Percentiles rank a stretch among this genome's conserved stretches.
Conservation (phyloP, 768 basidiomycete genomes). For the Pisolithus tinctorius region DNA sequence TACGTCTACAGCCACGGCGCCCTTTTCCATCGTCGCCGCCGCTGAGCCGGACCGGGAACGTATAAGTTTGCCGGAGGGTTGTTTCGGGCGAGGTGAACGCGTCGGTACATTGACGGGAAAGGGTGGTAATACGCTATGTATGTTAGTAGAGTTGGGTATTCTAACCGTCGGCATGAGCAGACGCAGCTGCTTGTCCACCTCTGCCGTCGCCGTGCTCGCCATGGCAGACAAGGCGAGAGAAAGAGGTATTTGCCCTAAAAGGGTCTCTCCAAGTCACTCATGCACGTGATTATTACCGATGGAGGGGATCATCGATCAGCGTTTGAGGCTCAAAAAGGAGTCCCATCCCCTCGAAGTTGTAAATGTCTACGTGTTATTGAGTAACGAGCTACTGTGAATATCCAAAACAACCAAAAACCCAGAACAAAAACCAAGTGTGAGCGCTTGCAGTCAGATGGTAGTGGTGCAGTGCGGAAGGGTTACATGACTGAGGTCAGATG, state of each 20-base stretch:
- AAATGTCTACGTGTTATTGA: no score
- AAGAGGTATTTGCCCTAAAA: not conserved
- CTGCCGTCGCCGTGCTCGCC: conserved; percentile 10
- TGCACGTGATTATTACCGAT: not conserved
- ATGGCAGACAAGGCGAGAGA: conserved; percentile 5
- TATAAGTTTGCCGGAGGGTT: conserved; percentile 20
- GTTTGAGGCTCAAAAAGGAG: no score
- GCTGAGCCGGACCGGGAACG: conserved; percentile 29
- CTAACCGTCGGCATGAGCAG: conserved; percentile 31
- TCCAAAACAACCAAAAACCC: no score
- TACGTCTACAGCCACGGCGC: conserved; percentile 4
- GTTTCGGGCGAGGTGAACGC: conserved; percentile 20
- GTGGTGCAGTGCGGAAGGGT: no score
- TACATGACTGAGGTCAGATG: not conserved
- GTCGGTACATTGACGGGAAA: conserved; percentile 12
- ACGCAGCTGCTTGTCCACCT: conserved; percentile 8
- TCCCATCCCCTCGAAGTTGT: no score
- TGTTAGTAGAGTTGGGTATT: conserved; percentile 7
- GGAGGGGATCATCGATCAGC: not conserved
- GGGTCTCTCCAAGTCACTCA: not conserved
- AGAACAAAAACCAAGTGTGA: no score
- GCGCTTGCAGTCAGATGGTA: no score
- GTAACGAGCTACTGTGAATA: no score
- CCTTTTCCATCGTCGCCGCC: conserved; percentile 12
- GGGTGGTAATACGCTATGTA: not conserved